These are phyloP conservation scores for Ulmus americana DNA, from an alignment of 331 rosid genomes.

Conservation along the genomic window DNA sequence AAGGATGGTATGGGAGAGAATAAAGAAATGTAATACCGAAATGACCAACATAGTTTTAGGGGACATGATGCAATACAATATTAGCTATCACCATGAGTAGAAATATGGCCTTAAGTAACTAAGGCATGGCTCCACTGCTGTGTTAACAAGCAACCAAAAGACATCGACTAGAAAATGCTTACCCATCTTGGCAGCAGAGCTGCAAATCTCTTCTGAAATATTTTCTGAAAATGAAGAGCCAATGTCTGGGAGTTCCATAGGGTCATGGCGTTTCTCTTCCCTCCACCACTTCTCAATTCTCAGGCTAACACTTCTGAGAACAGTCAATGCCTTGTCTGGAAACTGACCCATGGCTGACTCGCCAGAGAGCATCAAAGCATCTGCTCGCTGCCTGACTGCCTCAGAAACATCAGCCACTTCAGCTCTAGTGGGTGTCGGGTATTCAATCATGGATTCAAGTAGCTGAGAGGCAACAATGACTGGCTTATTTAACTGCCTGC, in stretches of 20 bases:
- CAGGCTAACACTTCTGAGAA: conserved; percentile 89
- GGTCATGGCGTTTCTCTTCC: conserved; percentile 84
- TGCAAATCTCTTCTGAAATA: conserved; percentile 92
- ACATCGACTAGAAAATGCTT: conserved; percentile 28
- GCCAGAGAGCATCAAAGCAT: conserved; percentile 99
- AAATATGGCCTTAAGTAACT: not conserved
- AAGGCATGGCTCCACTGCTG: not conserved
- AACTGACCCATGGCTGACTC: conserved; percentile 99
- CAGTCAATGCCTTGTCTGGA: conserved; percentile 92
- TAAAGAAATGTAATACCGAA: too few relatives aligned
- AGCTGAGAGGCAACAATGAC: conserved; percentile 98
- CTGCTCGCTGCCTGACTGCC: conserved; percentile 97
- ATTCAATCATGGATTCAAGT: conserved; percentile 97
- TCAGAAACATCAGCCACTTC: conserved; percentile 99
- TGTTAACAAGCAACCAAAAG: conserved; percentile 13
- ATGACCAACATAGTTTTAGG: too few relatives aligned
- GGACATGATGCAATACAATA: too few relatives aligned
- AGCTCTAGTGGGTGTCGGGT: conserved; percentile 97
- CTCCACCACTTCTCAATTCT: conserved; percentile 99
- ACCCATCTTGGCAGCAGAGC: conserved; percentile 98
- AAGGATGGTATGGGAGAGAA: too few relatives aligned
- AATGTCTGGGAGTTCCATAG: conserved; percentile 57
- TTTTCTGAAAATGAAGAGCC: conserved; percentile 73
- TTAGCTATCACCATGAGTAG: too few relatives aligned
- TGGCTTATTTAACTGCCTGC: conserved; percentile 91